These are phyloP conservation scores for Salinomyces thailandicus DNA, from an alignment of 2,329 filamentous ascomycete genomes.

Conservation along the genomic window DNA sequence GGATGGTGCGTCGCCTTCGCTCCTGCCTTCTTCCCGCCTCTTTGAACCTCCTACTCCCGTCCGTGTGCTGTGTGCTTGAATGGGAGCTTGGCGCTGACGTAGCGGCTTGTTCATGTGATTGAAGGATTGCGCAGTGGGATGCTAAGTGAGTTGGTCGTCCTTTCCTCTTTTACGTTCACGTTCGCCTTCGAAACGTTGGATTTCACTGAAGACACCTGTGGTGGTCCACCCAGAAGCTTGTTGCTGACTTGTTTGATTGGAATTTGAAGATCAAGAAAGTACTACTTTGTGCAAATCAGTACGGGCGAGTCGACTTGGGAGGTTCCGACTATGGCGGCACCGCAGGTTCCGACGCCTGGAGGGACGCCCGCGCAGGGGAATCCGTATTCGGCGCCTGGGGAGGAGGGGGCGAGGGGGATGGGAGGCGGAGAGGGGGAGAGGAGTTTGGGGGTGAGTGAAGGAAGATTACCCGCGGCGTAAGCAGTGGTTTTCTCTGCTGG, in stretches of 20 bases:
- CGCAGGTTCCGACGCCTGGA: constrained; percentile 29
- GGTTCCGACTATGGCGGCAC: constrained; percentile 28
- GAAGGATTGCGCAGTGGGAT: constrained; percentile 33
- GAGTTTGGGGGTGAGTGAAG: constrained; percentile 19
- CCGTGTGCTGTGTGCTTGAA: too few relatives aligned
- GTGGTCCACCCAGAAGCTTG: background rate
- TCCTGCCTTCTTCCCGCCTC: constrained; percentile 4
- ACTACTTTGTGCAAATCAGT: constrained; percentile 34
- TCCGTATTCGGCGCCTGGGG: constrained; percentile 25
- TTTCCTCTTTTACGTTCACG: too few relatives aligned
- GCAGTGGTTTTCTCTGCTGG: too few relatives aligned
- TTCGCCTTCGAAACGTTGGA: too few relatives aligned
- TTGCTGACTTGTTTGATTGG: too few relatives aligned
- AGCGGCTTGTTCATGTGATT: constrained; percentile 11
- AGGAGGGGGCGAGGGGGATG: constrained; percentile 16
- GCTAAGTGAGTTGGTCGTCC: constrained; percentile 27
- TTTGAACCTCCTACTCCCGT: too few relatives aligned
- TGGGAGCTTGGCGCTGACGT: constrained; percentile 24
- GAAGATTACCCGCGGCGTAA: too few relatives aligned
- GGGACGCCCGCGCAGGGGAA: constrained; percentile 27
- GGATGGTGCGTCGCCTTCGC: constrained; percentile 30
- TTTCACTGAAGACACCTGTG: background rate
- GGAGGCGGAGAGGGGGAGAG: constrained; percentile 22
- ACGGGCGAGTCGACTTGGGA: constrained; percentile 34
- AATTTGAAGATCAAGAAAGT: constrained; percentile 30